A percentile compares a stretch with the other conserved stretches of the same genome.
Conservation (phyloP, 73 alveolate genomes). For the Urostyla sp. region DNA sequence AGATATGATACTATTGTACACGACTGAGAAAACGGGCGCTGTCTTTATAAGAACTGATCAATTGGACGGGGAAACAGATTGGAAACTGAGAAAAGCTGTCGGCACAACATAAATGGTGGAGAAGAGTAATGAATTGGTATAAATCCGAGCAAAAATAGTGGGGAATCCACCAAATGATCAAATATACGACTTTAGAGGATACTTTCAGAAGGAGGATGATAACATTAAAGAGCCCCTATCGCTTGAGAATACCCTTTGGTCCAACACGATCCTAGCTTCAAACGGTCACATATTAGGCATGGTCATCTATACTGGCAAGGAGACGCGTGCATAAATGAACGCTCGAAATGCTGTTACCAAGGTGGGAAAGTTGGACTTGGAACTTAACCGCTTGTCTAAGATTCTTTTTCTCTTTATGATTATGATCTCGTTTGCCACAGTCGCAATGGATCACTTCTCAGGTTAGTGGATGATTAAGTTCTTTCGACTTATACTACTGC, state of each 20-base stretch:
- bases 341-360: slow-evolving; percentile 84
- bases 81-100: slow-evolving; percentile 82
- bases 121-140: not conserved
- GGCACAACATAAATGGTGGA: slow-evolving; percentile 19
- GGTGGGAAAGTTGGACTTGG: slow-evolving; percentile 89
- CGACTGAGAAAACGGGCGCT: slow-evolving; percentile 83
- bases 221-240: slow-evolving; percentile 87
- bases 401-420: slow-evolving; percentile 81
- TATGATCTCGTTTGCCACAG: slow-evolving; percentile 77
- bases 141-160: slow-evolving; percentile 50
- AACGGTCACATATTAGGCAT: slow-evolving; percentile 85
- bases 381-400: slow-evolving; percentile 85
- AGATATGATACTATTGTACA: slow-evolving; percentile 89
- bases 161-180: slow-evolving; percentile 84
- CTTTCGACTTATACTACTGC: slow-evolving; percentile 83
- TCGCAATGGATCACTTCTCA: slow-evolving; percentile 77
- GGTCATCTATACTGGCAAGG: slow-evolving; percentile 90
- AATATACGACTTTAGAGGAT: slow-evolving; percentile 84
- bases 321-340: slow-evolving; percentile 88
- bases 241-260: slow-evolving; percentile 96
- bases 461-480: slow-evolving; percentile 78
- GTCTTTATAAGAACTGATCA: slow-evolving; percentile 95
- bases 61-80: slow-evolving; percentile 98
- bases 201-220: slow-evolving; percentile 60
- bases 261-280: slow-evolving; percentile 90